A percentile compares a stretch with the other conserved stretches of the same genome.
Conservation (phyloP, 2,329 filamentous ascomycete genomes). For the Colletotrichum sp. region DNA sequence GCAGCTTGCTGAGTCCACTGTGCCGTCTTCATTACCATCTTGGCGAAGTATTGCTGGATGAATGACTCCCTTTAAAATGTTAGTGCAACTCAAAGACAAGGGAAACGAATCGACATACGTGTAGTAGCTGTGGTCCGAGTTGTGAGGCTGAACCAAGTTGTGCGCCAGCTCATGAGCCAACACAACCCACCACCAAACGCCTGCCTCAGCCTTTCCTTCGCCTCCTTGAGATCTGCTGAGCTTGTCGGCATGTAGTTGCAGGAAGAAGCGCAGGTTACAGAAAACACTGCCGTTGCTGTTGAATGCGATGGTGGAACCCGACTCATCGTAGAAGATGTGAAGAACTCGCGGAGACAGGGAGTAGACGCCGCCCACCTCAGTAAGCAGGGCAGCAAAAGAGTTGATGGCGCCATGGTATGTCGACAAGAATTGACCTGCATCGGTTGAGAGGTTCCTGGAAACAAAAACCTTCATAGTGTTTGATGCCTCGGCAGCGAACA, state of each 20-base stretch:
- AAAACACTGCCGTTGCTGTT: conserved; percentile 88
- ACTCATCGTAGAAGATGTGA: conserved; percentile 86
- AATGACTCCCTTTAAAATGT: conserved; percentile 67
- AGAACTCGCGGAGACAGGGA: conserved; percentile 70
- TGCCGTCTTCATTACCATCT: conserved; percentile 64
- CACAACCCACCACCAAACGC: conserved; percentile 94
- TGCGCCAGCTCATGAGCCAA: conserved; percentile 95
- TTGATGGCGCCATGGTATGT: conserved; percentile 68
- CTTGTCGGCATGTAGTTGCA: conserved; percentile 72
- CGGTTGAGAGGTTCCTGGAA: conserved; percentile 54
- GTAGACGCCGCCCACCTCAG: conserved; percentile 76
- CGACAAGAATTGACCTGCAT: conserved; percentile 63
- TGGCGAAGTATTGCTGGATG: conserved; percentile 76
- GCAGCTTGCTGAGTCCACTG: conserved; percentile 32
- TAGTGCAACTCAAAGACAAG: not conserved
- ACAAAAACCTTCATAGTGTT: conserved; percentile 79
- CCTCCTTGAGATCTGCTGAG: conserved; percentile 37
- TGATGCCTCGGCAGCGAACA: conserved; percentile 71
- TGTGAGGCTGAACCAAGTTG: conserved; percentile 83
- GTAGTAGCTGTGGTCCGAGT: conserved; percentile 81
- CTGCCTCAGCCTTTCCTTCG: conserved; percentile 66
- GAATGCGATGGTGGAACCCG: conserved; percentile 87
- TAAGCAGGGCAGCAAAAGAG: conserved; percentile 71
- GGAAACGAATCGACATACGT: conserved; percentile 53
- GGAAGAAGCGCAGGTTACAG: conserved; percentile 90